A percentile compares a stretch with the other conserved stretches of the same genome.
phyloP scores from a whole-genome alignment of 768 basidiomycete species.

The Amanita exitialis region DNA sequence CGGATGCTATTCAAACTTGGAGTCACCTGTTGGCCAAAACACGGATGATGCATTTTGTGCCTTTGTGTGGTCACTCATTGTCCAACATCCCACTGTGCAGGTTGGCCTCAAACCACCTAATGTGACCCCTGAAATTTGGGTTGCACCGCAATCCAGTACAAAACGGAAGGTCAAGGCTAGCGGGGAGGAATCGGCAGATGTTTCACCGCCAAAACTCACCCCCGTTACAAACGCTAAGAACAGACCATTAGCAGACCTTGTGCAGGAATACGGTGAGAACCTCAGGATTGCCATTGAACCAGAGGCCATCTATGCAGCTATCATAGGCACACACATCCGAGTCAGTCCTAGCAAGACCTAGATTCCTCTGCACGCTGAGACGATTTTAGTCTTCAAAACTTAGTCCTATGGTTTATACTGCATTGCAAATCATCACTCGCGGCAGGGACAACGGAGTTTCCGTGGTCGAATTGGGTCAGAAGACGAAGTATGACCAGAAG shows the following conservation, averaged over 20 bases:
- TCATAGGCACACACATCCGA: constrained; percentile 79
- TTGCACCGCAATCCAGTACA: constrained; percentile 67
- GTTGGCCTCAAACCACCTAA: constrained; percentile 64
- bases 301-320: constrained; percentile 63
- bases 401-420: constrained; percentile 77
- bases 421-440: constrained; percentile 77
- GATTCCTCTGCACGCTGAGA: constrained; percentile 6
- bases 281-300: constrained; percentile 70
- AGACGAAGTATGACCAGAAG: constrained; percentile 81
- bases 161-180: constrained; percentile 55
- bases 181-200: constrained; percentile 36
- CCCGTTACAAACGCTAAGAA: constrained; percentile 45
- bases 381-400: constrained; percentile 57
- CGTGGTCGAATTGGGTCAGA: constrained; percentile 66
- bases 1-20: constrained; percentile 47
- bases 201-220: constrained; percentile 34
- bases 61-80: constrained; percentile 76
- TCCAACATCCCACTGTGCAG: constrained; percentile 62
- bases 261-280: constrained; percentile 44
- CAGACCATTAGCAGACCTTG: constrained; percentile 47
- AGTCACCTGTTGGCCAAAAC: constrained; percentile 35
- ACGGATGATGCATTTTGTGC: constrained; percentile 69
- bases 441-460: constrained; percentile 71
- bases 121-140: constrained; percentile 55
- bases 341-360: constrained; percentile 32